These are phyloP conservation scores for Solanum bukasovii DNA, from an alignment of 257 asterid species.

Conservation along the genomic window DNA sequence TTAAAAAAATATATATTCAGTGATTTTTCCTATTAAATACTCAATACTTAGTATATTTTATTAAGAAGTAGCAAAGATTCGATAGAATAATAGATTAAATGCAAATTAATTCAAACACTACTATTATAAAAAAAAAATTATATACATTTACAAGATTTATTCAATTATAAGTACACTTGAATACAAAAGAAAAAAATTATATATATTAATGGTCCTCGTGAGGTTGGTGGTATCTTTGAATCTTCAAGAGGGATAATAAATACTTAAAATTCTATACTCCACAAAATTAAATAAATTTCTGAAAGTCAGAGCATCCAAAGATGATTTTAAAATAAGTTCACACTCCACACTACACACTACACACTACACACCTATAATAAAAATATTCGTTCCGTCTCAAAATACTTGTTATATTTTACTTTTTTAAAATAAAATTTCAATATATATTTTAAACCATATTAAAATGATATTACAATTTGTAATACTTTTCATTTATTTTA, in stretches of 20 bases:
- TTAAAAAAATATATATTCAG: no score
- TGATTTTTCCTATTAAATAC: no score
- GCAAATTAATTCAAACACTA: no score
- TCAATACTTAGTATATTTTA: no score
- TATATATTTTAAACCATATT: no score
- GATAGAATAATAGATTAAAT: no score
- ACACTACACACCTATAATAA: neutral
- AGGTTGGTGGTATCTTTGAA: neutral
- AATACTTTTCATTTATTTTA: no score
- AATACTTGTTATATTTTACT: neutral
- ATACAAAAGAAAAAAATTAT: no score
- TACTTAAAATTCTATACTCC: neutral
- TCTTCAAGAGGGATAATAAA: neutral
- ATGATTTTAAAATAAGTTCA: neutral
- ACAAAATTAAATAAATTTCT: neutral
- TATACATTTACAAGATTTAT: neutral
- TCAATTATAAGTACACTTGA: neutral
- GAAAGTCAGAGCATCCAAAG: constrained; percentile 1
- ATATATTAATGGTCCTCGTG: neutral
- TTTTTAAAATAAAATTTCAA: neutral
- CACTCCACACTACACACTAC: neutral
- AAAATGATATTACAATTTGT: no score
- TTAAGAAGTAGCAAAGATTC: no score
- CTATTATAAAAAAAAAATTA: neutral
- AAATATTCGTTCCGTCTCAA: neutral